Percentiles rank a stretch among this genome's conserved stretches.
These are phyloP conservation scores for Phytopythium boreale DNA, from an alignment of 352 stramenopile species.

Conservation along the genomic window DNA sequence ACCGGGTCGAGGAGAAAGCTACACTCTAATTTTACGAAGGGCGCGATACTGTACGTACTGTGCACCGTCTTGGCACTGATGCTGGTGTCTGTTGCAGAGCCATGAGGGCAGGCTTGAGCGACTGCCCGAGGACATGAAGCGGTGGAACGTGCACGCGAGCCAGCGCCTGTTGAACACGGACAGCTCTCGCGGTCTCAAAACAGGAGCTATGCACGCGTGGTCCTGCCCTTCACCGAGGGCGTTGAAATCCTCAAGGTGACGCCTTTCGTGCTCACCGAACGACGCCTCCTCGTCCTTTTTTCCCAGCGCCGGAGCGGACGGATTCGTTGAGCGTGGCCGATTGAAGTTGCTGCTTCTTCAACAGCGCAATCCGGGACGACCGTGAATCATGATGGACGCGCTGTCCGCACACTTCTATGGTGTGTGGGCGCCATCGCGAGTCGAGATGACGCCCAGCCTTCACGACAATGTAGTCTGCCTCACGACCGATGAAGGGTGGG, in stretches of 20 bases:
- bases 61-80: no score
- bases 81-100: no score
- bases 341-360: conserved; percentile 5
- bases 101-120: no score
- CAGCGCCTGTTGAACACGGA: no score
- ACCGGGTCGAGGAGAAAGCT: not conserved
- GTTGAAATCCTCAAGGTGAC: not conserved
- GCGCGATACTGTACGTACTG: no score
- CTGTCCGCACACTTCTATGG: not conserved
- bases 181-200: not conserved
- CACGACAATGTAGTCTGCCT: no score
- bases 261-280: not conserved
- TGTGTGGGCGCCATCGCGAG: no score
- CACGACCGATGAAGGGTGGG: no score
- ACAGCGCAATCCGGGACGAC: not conserved
- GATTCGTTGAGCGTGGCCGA: conserved; percentile 1
- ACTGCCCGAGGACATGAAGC: no score
- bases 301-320: not conserved
- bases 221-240: not conserved
- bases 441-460: no score
- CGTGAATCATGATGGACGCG: not conserved
- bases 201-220: no score
- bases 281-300: conserved; percentile 4
- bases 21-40: not conserved
- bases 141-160: no score